Conservation (phyloP, 495 filamentous ascomycete species). For the Cercophora sp. region DNA sequence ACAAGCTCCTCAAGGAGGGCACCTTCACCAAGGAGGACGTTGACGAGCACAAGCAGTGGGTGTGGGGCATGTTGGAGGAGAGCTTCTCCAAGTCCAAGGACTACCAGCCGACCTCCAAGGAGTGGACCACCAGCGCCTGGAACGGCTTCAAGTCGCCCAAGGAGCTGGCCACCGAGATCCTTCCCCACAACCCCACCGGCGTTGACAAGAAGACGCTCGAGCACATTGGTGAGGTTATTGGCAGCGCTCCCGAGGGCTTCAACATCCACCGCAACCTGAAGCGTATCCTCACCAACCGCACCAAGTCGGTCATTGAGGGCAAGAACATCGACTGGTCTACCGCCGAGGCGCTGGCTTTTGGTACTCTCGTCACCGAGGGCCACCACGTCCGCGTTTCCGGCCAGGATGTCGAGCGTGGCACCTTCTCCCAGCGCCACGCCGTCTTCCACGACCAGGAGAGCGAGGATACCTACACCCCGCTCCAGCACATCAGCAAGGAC, state of each 20-base stretch:
- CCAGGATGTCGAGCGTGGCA: slow-evolving; percentile 98
- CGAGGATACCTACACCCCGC: slow-evolving; percentile 86
- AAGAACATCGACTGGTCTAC: slow-evolving; percentile 97
- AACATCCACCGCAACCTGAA: slow-evolving; percentile 89
- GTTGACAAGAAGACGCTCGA: slow-evolving; percentile 65
- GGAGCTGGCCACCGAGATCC: slow-evolving; percentile 89
- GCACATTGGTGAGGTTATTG: slow-evolving; percentile 74
- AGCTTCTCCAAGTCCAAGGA: slow-evolving; percentile 96
- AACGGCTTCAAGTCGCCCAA: slow-evolving; percentile 99
- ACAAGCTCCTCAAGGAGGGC: slow-evolving; percentile 81
- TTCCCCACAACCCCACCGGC: slow-evolving; percentile 87
- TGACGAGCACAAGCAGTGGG: slow-evolving; percentile 99
- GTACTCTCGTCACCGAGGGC: slow-evolving; percentile 82
- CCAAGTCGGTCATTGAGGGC: slow-evolving; percentile 89
- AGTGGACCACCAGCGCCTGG: slow-evolving; percentile 98
- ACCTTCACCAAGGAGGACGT: slow-evolving; percentile 97
- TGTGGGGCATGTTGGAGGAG: slow-evolving; percentile 97
- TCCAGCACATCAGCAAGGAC: slow-evolving; percentile 80
- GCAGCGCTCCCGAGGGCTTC: slow-evolving; percentile 77
- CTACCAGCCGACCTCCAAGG: slow-evolving; percentile 92
- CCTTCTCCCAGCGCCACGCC: slow-evolving; percentile 96
- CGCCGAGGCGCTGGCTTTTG: slow-evolving; percentile 93
- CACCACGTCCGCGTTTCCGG: slow-evolving; percentile 96
- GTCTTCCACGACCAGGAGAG: slow-evolving; percentile 96
- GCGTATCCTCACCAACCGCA: slow-evolving; percentile 85